Percentiles rank a stretch among this genome's conserved stretches.
Conservation (phyloP, 2,329 filamentous ascomycete genomes). For the Xylariaceae sp. region DNA sequence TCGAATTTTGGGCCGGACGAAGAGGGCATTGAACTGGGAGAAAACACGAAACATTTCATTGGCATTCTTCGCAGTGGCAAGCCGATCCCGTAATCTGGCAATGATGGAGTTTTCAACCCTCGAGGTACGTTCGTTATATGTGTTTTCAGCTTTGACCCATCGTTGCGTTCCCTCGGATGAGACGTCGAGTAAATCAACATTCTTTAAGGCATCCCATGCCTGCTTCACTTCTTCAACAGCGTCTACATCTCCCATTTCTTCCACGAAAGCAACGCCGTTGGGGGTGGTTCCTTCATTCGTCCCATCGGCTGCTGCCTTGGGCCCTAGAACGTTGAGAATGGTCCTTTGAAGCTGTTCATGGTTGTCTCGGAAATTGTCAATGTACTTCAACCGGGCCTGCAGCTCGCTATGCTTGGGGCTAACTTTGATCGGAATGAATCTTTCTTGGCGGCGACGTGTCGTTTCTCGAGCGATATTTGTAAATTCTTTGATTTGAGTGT, state of each 20-base stretch:
- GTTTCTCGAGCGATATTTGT: conserved; percentile 96
- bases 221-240: conserved; percentile 94
- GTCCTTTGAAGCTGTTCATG: conserved; percentile 97
- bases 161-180: conserved; percentile 82
- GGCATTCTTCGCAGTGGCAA: conserved; percentile 92
- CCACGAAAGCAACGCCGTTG: conserved; percentile 68
- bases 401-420: conserved; percentile 80
- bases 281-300: conserved; percentile 46
- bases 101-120: conserved; percentile 99
- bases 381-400: conserved; percentile 87
- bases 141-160: conserved; percentile 91
- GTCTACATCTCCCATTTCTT: conserved; percentile 96
- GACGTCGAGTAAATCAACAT: conserved; percentile 92
- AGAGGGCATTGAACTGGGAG: conserved; percentile 98
- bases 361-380: conserved; percentile 90
- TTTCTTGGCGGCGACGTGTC: conserved; percentile 87
- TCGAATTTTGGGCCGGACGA: conserved; percentile 97
- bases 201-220: conserved; percentile 89
- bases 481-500: conserved; percentile 95
- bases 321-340: conserved; percentile 92
- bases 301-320: conserved; percentile 57
- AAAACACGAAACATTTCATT: conserved; percentile 99
- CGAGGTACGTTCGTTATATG: conserved; percentile 95
- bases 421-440: conserved; percentile 98
- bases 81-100: conserved; percentile 81